Evolutionary conservation across 78 protist species (phyloP).

Genomic region (Polysphondylium violaceum): DNA sequence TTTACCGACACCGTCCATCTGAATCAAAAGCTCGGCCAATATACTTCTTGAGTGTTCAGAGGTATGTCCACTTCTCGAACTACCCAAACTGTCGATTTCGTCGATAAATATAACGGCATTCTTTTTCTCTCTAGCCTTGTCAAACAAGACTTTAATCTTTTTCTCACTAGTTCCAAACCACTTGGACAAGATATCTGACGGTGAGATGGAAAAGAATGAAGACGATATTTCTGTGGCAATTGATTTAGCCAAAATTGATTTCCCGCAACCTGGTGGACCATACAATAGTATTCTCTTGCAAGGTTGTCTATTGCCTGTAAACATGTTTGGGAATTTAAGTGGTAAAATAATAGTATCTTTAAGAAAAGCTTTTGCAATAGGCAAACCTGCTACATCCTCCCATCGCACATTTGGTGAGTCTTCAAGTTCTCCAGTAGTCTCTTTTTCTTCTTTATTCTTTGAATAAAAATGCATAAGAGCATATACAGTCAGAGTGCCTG

Average conservation of each 20-base stretch:
- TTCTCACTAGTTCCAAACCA: conserved; percentile 81
- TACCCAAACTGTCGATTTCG: conserved; percentile 60
- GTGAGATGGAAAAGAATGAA: conserved; percentile 10
- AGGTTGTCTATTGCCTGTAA: conserved; percentile 96
- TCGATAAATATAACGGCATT: conserved; percentile 72
- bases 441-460: too few relatives aligned
- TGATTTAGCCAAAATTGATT: conserved; percentile 59
- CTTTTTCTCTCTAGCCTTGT: conserved; percentile 29
- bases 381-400: conserved; percentile 98
- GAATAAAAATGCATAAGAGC: too few relatives aligned
- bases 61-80: conserved; percentile 51
- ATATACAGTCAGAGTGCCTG: too few relatives aligned
- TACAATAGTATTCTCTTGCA: conserved; percentile 98
- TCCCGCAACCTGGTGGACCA: conserved; percentile 88
- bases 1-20: conserved; percentile 82
- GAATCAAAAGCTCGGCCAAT: conserved; percentile 65
- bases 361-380: conserved; percentile 96
- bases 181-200: conserved; percentile 44
- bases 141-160: conserved; percentile 33
- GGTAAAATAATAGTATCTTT: conserved; percentile 98
- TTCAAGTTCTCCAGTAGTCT: too few relatives aligned
- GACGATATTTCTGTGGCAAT: conserved; percentile 33
- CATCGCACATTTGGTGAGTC: conserved; percentile 97
- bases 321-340: conserved; percentile 97
- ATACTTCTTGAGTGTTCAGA: conserved; percentile 83